These are phyloP conservation scores for Musa acuminata DNA, from an alignment of 176 grass and related monocot genomes.

Conservation along the genomic window DNA sequence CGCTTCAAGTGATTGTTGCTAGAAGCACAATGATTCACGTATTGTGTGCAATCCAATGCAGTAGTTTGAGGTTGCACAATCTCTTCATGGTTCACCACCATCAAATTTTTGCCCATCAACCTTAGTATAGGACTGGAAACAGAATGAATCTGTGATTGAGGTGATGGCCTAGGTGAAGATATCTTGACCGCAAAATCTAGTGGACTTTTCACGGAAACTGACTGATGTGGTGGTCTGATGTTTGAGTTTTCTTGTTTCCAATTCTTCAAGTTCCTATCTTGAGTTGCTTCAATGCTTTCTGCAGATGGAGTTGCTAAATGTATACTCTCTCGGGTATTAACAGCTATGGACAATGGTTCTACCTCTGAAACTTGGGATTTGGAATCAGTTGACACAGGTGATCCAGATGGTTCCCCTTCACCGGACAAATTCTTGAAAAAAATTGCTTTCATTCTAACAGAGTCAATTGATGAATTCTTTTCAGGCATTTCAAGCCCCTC, in stretches of 20 bases:
- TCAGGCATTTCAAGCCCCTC: not conserved
- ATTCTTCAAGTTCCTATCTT: slow-evolving; percentile 26
- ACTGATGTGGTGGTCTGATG: slow-evolving; percentile 30
- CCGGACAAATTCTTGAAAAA: slow-evolving; percentile 38
- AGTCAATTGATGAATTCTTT: slow-evolving; percentile 16
- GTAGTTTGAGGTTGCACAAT: slow-evolving; percentile 35
- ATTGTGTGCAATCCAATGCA: slow-evolving; percentile 31
- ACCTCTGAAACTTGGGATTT: slow-evolving; percentile 10
- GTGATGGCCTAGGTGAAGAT: slow-evolving; percentile 34
- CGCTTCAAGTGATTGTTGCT: slow-evolving; percentile 6
- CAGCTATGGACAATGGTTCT: slow-evolving; percentile 5
- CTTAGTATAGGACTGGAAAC: slow-evolving; percentile 67
- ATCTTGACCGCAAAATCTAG: not conserved
- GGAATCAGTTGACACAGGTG: slow-evolving; percentile 50
- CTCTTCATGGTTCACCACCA: slow-evolving; percentile 84
- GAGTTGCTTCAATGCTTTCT: slow-evolving; percentile 22
- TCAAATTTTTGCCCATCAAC: slow-evolving; percentile 91
- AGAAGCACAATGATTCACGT: slow-evolving; percentile 21
- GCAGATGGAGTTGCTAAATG: slow-evolving; percentile 25
- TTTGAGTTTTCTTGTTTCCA: slow-evolving; percentile 31
- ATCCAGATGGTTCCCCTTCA: slow-evolving; percentile 32
- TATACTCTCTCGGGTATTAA: not conserved
- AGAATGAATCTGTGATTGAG: slow-evolving; percentile 35
- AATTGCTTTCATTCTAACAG: slow-evolving; percentile 44
- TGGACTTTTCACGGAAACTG: slow-evolving; percentile 20